Base-by-base conservation (phyloP, 345 rosid species). In the Excoecaria agallocha region DNA sequence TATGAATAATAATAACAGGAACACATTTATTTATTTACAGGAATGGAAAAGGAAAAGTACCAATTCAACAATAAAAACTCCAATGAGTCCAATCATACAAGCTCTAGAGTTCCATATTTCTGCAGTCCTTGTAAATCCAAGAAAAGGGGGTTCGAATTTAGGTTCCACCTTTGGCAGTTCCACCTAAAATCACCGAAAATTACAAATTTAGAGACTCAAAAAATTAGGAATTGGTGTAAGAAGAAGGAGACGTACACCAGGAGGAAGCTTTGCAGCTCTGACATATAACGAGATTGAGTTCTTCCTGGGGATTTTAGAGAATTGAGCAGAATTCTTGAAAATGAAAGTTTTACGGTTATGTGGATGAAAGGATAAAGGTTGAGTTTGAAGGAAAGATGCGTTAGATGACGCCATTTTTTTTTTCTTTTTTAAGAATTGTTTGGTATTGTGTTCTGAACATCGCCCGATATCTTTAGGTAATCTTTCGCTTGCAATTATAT, bases 51-150 rank as follows among this genome's bases (percentile, higher is more conserved):
- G 35, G 35, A 3, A 50, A 50, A 55, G 11, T 71, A 94, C 97
- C 84, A 90, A 80, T 80, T 94, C 97, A 16, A 86, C 86, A 43
- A 94, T 83, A 83, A 88, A 92, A 57, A 70, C 68, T 17, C 92
- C 94, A 9, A 90, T 78, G 72, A 94, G 84, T 64, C 96, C 97
- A 78, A 89, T 88, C 94, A 94, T 94, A 73, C 97, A 92, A 73
- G 96, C 96, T 81, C 94, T 89, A n/a, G 97, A 92, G 77, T 94
- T 94, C 97, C 94, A 91, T 81, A 78, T 80, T 80, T 92, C 93
- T 46, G 93, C 98, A 15, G 93, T 87, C 77, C 66, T 86, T 8
- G 94, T 94, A 70, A 92, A 94, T 43, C 96, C 98, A 17, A 87
- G 82, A 83, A 91, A 87, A 1, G 93, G 93, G 50, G 87, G 77